Evolutionary conservation across 768 basidiomycete genomes (phyloP), one percentile per base, ranked within the genome.

Genomic region (Lyophyllum shimeji): DNA sequence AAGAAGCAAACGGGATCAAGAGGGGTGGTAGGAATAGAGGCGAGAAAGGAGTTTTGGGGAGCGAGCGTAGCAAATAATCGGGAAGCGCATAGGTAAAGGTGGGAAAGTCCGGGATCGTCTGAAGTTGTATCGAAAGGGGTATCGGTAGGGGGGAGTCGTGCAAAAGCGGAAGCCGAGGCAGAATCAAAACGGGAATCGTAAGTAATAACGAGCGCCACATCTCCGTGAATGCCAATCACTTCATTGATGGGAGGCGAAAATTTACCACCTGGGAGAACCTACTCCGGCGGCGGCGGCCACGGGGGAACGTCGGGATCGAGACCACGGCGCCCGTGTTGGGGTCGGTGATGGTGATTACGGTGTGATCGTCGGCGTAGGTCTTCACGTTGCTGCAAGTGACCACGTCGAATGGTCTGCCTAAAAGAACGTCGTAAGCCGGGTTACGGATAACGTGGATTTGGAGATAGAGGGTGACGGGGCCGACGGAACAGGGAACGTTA

Each of bases 391-490:
- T 67, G 4, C 55, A 29, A 0, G 64, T 64, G 1, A 67, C 39
- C 2, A 62, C 45, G 23, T 67, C 59, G 53, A 70, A 70, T 0
- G 69, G 69, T 12, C 63, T 24, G 15, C 70, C 66, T 0, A 71
- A 43, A 13, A 71, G 49, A 17, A 68, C 50, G 17, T 70, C 57
- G 44, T 69, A 71, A 0, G 69, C 61, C 1, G 69, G 61, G 4
- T 46, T 40, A 0, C 54, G 44, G 9, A 71, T 57, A 9, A 71
- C 50, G 49, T 71, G 68, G 0, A 67, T 60, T 54, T 70, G 70
- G 33, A 69, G 39, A 23, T 65, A 66, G 2, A 72, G 6, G 5
- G 56, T 65, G 31, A 69, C 53, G 17, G 56, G 42, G 8, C 64
- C 67, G 20, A 72, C 50, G 0, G 25, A 25, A 40, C 67, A 64